Conservation (phyloP, 192 early-diverging fungal species). For the Gryganskiella cystojenkinii region DNA sequence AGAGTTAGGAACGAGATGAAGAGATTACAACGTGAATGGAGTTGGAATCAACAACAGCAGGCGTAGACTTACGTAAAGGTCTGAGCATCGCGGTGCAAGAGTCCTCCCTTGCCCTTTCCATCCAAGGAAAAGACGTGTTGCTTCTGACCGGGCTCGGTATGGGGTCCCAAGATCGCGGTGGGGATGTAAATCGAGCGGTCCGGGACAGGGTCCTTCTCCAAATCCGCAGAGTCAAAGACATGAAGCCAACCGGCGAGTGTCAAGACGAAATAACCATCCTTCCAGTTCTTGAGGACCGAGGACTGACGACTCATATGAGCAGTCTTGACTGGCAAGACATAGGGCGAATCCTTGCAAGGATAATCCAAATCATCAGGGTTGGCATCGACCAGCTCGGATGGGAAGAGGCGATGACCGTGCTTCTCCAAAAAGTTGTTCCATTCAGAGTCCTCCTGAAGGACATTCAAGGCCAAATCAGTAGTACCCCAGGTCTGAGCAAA, state of each 20-base stretch:
- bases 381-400: constrained; percentile 53
- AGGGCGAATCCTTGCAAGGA: constrained; percentile 54
- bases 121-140: constrained; percentile 43
- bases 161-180: constrained; percentile 34
- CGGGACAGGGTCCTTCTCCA: constrained; percentile 43
- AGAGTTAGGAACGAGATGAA: not conserved
- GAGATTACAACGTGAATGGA: not conserved
- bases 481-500: constrained; percentile 37
- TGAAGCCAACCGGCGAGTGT: constrained; percentile 58
- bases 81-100: constrained; percentile 42
- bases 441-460: constrained; percentile 51
- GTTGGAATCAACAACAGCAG: not conserved
- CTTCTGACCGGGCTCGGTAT: constrained; percentile 43
- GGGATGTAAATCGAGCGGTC: constrained; percentile 58
- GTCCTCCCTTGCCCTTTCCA: constrained; percentile 42
- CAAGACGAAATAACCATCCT: constrained; percentile 57
- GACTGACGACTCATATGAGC: constrained; percentile 54
- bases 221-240: constrained; percentile 45
- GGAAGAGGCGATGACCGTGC: constrained; percentile 47
- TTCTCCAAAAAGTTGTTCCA: constrained; percentile 52
- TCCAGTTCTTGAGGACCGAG: constrained; percentile 55
- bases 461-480: constrained; percentile 40
- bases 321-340: constrained; percentile 54
- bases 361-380: constrained; percentile 56
- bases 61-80: constrained; percentile 28